Evolutionary conservation across 1,284 basidiomycete genomes (phyloP).

Genomic region (Ustilago trichophora): DNA sequence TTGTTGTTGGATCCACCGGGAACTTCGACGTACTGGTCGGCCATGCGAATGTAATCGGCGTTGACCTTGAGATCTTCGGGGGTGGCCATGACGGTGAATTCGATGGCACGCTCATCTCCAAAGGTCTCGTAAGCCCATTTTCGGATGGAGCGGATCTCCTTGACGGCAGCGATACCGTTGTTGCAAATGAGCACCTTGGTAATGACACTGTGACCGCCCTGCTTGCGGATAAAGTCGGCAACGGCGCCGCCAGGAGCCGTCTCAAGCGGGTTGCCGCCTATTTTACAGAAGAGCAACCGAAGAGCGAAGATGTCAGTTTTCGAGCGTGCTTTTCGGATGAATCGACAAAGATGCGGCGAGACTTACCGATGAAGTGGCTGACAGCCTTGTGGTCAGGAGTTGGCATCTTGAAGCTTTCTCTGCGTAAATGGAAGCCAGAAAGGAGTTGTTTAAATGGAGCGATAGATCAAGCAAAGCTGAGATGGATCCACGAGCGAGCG

Average conservation of each 20-base stretch:
- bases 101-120: constrained; percentile 91
- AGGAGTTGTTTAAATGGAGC: background rate
- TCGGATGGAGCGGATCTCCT: constrained; percentile 97
- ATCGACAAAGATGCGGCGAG: background rate
- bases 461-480: background rate
- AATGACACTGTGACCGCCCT: constrained; percentile 97
- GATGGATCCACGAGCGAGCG: background rate
- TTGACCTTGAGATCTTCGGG: constrained; percentile 96
- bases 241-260: constrained; percentile 81
- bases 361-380: constrained; percentile 62
- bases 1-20: constrained; percentile 99
- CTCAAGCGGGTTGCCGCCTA: constrained; percentile 91
- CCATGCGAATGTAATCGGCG: constrained; percentile 99
- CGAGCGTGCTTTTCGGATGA: background rate
- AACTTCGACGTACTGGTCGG: constrained; percentile 98
- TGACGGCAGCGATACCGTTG: constrained; percentile 95
- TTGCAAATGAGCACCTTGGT: constrained; percentile 79
- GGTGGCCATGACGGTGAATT: constrained; percentile 99
- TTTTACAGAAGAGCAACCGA: background rate
- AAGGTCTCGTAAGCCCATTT: constrained; percentile 99
- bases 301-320: constrained; percentile 1
- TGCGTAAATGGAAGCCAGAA: too few relatives aligned
- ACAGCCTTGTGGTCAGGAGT: constrained; percentile 58
- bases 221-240: constrained; percentile 86
- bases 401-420: constrained; percentile 40